phyloP scores from a whole-genome alignment of 2,329 filamentous ascomycete species.

The Calonectria hawksworthii region DNA sequence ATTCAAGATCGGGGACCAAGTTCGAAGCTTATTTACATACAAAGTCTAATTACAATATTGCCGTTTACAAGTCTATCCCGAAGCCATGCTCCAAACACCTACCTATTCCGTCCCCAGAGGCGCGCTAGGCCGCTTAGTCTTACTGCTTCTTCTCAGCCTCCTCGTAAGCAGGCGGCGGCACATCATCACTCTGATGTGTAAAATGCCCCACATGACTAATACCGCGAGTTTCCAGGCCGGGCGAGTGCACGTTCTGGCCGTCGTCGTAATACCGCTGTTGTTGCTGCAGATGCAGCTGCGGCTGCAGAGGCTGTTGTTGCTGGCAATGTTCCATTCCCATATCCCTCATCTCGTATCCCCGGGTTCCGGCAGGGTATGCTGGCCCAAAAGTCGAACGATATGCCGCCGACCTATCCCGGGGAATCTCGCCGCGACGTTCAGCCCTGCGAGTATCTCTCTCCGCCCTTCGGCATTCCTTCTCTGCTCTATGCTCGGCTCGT shows the following conservation, averaged over 20 bases:
- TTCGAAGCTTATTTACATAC: not conserved
- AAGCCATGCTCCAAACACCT: slow-evolving; percentile 1
- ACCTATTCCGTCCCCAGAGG: not conserved
- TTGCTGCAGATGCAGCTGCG: not conserved
- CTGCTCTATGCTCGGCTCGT: slow-evolving; percentile 35
- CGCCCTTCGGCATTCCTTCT: slow-evolving; percentile 28
- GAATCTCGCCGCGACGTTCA: slow-evolving; percentile 32
- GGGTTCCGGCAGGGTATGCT: not conserved
- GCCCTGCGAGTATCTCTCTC: slow-evolving; percentile 30
- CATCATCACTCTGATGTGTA: slow-evolving; percentile 20
- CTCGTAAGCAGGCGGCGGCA: slow-evolving; percentile 42
- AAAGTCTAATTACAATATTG: slow-evolving; percentile 7
- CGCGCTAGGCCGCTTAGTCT: not conserved
- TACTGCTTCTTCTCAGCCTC: slow-evolving; percentile 32
- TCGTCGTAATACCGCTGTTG: not conserved
- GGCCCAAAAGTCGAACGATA: slow-evolving; percentile 7
- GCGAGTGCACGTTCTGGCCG: not conserved
- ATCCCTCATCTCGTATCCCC: slow-evolving; percentile 14
- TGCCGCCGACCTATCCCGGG: slow-evolving; percentile 17
- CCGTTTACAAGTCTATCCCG: not conserved
- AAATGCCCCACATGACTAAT: not conserved
- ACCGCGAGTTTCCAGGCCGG: slow-evolving; percentile 3
- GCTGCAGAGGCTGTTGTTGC: not conserved
- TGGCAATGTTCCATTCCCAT: not conserved
- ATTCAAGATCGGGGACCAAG: not conserved